These are phyloP conservation scores for Phoma sp. DNA, from an alignment of 2,329 filamentous ascomycete genomes.

Conservation along the genomic window DNA sequence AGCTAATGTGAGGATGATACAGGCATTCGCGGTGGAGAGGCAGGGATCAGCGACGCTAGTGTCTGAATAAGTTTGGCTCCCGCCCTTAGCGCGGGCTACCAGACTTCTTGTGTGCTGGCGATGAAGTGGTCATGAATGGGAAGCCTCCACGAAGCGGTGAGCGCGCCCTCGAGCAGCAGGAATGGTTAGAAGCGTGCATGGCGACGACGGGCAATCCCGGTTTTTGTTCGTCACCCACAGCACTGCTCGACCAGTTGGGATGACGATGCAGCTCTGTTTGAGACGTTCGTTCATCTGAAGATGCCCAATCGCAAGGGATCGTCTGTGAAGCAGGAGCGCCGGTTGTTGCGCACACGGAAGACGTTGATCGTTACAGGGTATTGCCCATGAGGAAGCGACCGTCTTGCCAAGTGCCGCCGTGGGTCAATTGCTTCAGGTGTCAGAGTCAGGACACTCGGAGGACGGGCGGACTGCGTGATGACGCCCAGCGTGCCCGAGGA, in stretches of 20 bases:
- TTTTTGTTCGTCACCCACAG: slow-evolving; percentile 20
- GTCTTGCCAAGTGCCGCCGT: slow-evolving; percentile 6
- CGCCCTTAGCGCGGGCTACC: slow-evolving; percentile 10
- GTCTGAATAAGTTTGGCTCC: slow-evolving; percentile 1
- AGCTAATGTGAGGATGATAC: slow-evolving; percentile 11
- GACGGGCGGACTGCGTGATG: slow-evolving; percentile 3
- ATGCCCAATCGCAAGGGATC: slow-evolving; percentile 13
- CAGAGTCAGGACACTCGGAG: background rate
- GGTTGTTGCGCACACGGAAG: slow-evolving; percentile 14
- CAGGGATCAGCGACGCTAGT: slow-evolving; percentile 21
- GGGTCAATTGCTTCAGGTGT: slow-evolving; percentile 8
- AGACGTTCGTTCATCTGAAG: slow-evolving; percentile 19
- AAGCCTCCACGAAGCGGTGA: slow-evolving; percentile 27
- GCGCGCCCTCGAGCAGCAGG: slow-evolving; percentile 11
- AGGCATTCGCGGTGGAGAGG: slow-evolving; percentile 1
- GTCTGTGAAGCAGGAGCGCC: slow-evolving; percentile 5
- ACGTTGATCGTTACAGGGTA: slow-evolving; percentile 16
- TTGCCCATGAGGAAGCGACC: slow-evolving; percentile 5
- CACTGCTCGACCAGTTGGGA: slow-evolving; percentile 10
- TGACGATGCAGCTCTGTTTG: slow-evolving; percentile 3
- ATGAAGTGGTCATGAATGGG: slow-evolving; percentile 3
- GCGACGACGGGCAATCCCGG: slow-evolving; percentile 33
- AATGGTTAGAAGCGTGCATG: slow-evolving; percentile 14
- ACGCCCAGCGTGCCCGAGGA: slow-evolving; percentile 7
- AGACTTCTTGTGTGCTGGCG: slow-evolving; percentile 15